Conservation (phyloP, 306 rosid species). For the Bauhinia variegata region DNA sequence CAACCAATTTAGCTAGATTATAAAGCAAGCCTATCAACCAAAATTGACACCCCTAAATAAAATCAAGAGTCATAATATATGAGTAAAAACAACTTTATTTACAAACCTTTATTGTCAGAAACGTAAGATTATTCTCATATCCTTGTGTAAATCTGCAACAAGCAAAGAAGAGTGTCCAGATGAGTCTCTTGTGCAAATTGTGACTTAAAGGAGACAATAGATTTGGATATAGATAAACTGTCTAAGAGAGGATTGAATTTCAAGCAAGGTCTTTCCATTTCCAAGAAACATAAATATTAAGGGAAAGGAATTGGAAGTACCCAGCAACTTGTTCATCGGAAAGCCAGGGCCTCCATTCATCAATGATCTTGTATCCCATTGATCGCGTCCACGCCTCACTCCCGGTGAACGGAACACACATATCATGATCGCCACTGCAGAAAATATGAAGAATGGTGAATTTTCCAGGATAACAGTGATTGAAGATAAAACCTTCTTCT, state of each 20-base stretch:
- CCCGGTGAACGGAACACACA: slow-evolving; percentile 95
- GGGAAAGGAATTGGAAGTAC: slow-evolving; percentile 44
- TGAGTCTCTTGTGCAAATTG: slow-evolving; percentile 9
- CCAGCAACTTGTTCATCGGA: slow-evolving; percentile 83
- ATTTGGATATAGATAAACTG: background rate
- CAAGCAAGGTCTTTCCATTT: background rate
- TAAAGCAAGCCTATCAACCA: too few relatives aligned
- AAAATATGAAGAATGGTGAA: slow-evolving; percentile 13
- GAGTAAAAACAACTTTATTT: slow-evolving; percentile 5
- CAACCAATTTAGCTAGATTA: too few relatives aligned
- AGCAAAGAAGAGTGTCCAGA: slow-evolving; percentile 18
- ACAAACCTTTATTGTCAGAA: slow-evolving; percentile 78
- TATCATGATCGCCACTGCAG: slow-evolving; percentile 88
- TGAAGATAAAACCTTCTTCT: too few relatives aligned
- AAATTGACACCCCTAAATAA: too few relatives aligned
- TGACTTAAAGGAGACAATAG: background rate
- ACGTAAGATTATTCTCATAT: slow-evolving; percentile 73
- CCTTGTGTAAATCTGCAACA: slow-evolving; percentile 72
- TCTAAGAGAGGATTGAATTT: background rate
- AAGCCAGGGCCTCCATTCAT: slow-evolving; percentile 90
- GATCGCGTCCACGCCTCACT: slow-evolving; percentile 86
- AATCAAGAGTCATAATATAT: too few relatives aligned
- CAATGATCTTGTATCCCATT: slow-evolving; percentile 68
- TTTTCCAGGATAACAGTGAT: background rate
- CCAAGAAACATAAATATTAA: too few relatives aligned